Base-by-base conservation (phyloP, 1,284 basidiomycete species). In the Lentinus polychrous region DNA sequence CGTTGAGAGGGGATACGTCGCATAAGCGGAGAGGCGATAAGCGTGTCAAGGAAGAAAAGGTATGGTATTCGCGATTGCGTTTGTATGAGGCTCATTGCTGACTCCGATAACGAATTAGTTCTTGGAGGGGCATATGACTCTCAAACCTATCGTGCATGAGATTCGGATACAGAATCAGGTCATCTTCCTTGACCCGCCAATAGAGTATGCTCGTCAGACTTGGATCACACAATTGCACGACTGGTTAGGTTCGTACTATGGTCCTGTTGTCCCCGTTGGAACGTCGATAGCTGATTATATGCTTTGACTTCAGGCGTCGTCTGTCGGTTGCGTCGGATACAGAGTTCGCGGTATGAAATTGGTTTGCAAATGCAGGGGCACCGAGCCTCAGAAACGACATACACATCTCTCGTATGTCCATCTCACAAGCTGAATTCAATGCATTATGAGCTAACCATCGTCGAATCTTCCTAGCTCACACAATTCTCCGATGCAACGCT, bases 131-230 rank as follows among this genome's bases (percentile, higher is more conserved):
- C 76, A 76, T 48, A 80, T 91, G 74, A 73, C 73, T 0, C 69
- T 94, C 56, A 84, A 91, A 59, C 84, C 91, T 0, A 85, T 95
- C 48, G 75, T 94, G 2, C 94, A 98, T 65, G 94, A 98, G 64
- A 90, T 99, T 52, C 80, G 94, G 62, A 97, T 99, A 75, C 91
- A 94, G 63, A 96, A 98, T 64, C 95, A 99, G 65, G 91, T 97
- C 58, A 97, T 99, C 67, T 97, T 96, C 73, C 76, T 98, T 44
- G 94, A 99, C 64, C 96, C 96, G 8, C 95, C 95, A 46, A 91
- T 98, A 68, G 95, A 99, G 67, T 81, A 91, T 56, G 93, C 94
- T 0, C 82, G 94, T 33, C 83, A 89, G 46, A 86, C 81, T 14
- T 99, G 95, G 95, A 83, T 96, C 55, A 79, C 78, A 46, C 90